A percentile compares a stretch with the other conserved stretches of the same genome.
Evolutionary conservation across 805 yeast species (phyloP).

Genomic region (Candida chilensis): DNA sequence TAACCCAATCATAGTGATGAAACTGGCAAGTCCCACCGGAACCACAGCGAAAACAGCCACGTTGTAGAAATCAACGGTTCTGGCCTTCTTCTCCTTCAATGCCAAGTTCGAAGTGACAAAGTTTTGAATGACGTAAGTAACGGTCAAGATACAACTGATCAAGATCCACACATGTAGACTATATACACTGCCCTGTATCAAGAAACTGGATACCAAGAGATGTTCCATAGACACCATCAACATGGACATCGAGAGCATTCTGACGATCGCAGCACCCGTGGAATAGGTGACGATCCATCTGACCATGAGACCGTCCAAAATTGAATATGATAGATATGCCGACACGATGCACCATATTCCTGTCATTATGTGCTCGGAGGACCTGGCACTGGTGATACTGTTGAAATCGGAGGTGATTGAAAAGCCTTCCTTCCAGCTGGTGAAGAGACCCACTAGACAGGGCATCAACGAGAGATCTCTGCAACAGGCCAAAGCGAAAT

Average conservation of each 20-base stretch:
- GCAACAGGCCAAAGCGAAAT: constrained; percentile 66
- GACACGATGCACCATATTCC: constrained; percentile 93
- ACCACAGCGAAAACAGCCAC: constrained; percentile 95
- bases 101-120: constrained; percentile 76
- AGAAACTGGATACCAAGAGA: constrained; percentile 51
- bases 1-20: constrained; percentile 81
- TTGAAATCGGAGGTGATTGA: constrained; percentile 1
- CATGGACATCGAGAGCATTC: constrained; percentile 78
- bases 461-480: constrained; percentile 71
- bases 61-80: constrained; percentile 80
- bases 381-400: constrained; percentile 46
- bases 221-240: constrained; percentile 65
- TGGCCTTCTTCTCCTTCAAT: constrained; percentile 33
- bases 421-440: constrained; percentile 27
- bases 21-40: constrained; percentile 95
- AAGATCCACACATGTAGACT: constrained; percentile 87
- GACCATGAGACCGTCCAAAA: constrained; percentile 82
- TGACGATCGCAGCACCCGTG: constrained; percentile 76
- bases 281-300: constrained; percentile 92
- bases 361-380: constrained; percentile 73
- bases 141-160: constrained; percentile 77
- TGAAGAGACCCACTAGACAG: constrained; percentile 44
- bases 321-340: constrained; percentile 74
- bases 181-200: constrained; percentile 61
- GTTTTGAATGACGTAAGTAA: constrained; percentile 75